phyloP scores from a whole-genome alignment of 768 basidiomycete species.

The Pulveroboletus ravenelii region DNA sequence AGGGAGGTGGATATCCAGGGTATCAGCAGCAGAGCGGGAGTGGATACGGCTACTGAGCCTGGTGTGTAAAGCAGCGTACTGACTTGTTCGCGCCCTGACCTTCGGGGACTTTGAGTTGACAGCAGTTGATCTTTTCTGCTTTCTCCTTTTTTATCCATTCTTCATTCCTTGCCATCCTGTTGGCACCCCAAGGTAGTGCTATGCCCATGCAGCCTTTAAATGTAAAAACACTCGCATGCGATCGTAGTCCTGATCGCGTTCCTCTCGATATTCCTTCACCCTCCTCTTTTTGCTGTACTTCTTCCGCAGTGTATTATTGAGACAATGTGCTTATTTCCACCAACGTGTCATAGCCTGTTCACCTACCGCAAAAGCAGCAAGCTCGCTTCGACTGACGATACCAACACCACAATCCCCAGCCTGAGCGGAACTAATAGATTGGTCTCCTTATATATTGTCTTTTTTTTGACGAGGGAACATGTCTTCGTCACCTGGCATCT shows the following conservation, averaged over 20 bases:
- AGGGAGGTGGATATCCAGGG: constrained; percentile 22
- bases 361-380: no score
- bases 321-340: background rate
- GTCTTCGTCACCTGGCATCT: no score
- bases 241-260: background rate
- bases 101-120: background rate
- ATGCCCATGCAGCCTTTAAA: constrained; percentile 13
- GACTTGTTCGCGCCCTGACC: background rate
- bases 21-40: constrained; percentile 24
- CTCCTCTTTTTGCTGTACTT: background rate
- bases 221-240: constrained; percentile 16
- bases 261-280: background rate
- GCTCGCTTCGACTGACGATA: no score
- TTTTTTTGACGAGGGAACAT: no score
- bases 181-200: constrained; percentile 6
- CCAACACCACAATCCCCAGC: no score
- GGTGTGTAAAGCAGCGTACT: background rate
- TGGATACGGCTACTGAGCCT: constrained; percentile 26
- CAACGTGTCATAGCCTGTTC: no score
- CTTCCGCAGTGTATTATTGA: constrained; percentile 11
- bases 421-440: no score
- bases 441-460: no score
- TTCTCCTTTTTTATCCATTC: background rate
- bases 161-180: background rate
- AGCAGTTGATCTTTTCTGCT: background rate